Evolutionary conservation across 2,329 filamentous ascomycete species (phyloP), one percentile per base, ranked within the genome.

Genomic region (Stemphylium lycopersici): DNA sequence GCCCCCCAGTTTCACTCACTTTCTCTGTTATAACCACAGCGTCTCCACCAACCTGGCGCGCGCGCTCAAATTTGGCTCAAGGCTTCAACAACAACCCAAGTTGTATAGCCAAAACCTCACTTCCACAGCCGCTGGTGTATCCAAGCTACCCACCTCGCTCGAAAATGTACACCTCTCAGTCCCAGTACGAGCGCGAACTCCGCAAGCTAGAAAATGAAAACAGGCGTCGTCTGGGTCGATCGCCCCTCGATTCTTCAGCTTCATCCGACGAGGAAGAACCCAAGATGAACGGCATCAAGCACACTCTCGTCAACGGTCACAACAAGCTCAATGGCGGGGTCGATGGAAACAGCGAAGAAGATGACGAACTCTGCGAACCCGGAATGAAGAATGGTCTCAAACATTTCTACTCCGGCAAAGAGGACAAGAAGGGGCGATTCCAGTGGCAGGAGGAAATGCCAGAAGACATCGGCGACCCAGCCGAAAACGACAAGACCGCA

Each of bases 401-500:
- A 65, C 72, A 81, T 22, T 71, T 84, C 4, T 84, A 83, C 56
- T 74, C 77, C 22, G 78, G 79, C 38, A 80, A 81, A 56, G 79
- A 72, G 48, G 70, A 73, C 43, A 68, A 70, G 41, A 70, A 71
- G 38, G 69, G 69, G 11, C 62, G 69, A 6, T 73, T 70, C 29
- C 67, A 70, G 41, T 73, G 70, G 70, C 66, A 70, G 41, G 68
- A 71, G n/a, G 66, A 58, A 18, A 78, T 69, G 13, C 69, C 70
- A 12, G 62, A 70, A 11, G 69, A 72, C 32, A 50, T 72, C 7
- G 69, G 68, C 13, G 59, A 69, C 13, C 65, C 70, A 5, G 84
- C 81, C 4, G 86, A 89, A 65, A 84, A 87, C 59, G 81, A 71
- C 15, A 80, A 85, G 60, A 87, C 84, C 1, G 81, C 81, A 32